A percentile compares a stretch with the other conserved stretches of the same genome.
Evolutionary conservation across 2,329 filamentous ascomycete species (phyloP).

Genomic region (Harringtonia lauricola): DNA sequence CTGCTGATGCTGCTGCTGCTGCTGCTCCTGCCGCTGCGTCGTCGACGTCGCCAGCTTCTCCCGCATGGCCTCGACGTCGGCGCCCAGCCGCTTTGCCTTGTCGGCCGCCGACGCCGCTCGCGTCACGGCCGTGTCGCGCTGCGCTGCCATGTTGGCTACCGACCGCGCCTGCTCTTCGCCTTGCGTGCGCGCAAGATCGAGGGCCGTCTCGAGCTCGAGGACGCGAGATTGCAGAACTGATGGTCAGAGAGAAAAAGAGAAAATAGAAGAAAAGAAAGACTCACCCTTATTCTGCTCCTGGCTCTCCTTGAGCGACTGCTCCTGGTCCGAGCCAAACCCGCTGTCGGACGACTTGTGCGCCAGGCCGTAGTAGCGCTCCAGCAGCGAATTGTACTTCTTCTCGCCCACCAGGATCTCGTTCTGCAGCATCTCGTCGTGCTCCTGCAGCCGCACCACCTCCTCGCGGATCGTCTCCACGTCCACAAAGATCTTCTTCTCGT

Average conservation of each 20-base stretch:
- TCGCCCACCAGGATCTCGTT: conserved; percentile 13
- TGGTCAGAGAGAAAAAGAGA: background rate
- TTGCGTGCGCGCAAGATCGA: conserved; percentile 7
- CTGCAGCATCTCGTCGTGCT: conserved; percentile 15
- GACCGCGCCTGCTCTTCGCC: conserved; percentile 6
- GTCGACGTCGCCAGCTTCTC: conserved; percentile 2
- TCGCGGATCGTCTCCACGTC: conserved; percentile 22
- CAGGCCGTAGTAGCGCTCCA: conserved; percentile 10
- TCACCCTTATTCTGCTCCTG: conserved; percentile 9
- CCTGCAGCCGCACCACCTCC: conserved; percentile 16
- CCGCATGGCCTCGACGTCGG: conserved; percentile 7
- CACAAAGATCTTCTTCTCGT: conserved; percentile 17
- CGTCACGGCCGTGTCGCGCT: conserved; percentile 8
- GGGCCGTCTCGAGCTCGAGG: conserved; percentile 9
- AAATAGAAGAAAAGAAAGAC: background rate
- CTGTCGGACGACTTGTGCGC: conserved; percentile 6
- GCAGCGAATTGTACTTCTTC: conserved; percentile 10
- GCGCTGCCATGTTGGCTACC: background rate
- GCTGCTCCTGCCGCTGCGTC: background rate
- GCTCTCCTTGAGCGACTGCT: conserved; percentile 4
- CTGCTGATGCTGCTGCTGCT: background rate
- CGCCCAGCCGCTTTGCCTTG: conserved; percentile 3
- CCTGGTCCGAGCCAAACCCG: conserved; percentile 4
- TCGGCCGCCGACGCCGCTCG: conserved; percentile 3
- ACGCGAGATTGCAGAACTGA: conserved; percentile 7